phyloP scores from a whole-genome alignment of 169 alveolate species.

The Fabrea salina region DNA sequence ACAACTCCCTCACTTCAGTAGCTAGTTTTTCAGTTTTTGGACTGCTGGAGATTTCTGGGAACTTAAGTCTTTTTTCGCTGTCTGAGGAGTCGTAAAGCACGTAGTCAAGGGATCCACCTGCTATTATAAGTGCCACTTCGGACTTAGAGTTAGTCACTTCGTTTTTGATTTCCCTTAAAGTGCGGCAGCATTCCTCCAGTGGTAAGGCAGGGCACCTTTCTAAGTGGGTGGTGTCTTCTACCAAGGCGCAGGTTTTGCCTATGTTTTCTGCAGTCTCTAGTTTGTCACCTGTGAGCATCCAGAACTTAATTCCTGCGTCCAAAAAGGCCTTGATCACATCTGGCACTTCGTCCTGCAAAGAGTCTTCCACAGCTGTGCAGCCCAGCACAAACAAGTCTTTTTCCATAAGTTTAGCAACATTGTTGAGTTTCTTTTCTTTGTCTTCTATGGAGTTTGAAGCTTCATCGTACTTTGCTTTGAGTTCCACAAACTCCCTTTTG shows the following conservation, averaged over 20 bases:
- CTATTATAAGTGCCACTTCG: not conserved
- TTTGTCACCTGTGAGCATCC: constrained; percentile 89
- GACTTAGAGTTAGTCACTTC: not conserved
- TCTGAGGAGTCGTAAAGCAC: not conserved
- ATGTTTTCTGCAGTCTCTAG: constrained; percentile 87
- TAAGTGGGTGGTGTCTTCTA: constrained; percentile 11
- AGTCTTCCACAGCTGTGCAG: constrained; percentile 89
- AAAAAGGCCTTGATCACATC: constrained; percentile 51
- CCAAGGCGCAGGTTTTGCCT: constrained; percentile 75
- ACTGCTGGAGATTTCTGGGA: not conserved
- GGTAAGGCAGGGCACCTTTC: not conserved
- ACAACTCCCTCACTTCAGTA: not conserved
- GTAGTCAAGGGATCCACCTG: constrained; percentile 19
- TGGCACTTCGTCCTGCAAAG: constrained; percentile 80
- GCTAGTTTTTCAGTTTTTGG: not conserved
- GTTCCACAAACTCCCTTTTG: constrained; percentile 63
- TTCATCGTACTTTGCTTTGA: constrained; percentile 48
- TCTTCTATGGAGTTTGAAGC: constrained; percentile 39
- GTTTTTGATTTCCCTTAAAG: not conserved
- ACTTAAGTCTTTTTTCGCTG: not conserved
- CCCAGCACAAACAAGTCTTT: constrained; percentile 72
- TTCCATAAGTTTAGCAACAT: constrained; percentile 73
- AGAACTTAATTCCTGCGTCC: constrained; percentile 69
- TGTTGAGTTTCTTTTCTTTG: constrained; percentile 59
- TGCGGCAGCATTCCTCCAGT: not conserved